phyloP scores from a whole-genome alignment of 306 rosid genomes.

The Quercus alba region DNA sequence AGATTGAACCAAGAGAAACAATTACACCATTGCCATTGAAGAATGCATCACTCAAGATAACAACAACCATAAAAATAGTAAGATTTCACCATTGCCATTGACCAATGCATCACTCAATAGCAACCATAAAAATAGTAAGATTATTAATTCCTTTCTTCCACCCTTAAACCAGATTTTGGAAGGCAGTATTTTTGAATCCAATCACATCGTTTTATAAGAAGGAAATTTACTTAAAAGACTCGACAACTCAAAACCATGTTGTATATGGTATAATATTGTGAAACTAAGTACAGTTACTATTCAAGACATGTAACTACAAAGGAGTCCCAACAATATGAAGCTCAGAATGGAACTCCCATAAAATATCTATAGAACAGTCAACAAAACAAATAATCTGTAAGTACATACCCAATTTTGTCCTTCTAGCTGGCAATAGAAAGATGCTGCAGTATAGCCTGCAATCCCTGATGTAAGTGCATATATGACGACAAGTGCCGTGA shows the following conservation, averaged over 20 bases:
- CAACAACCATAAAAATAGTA: not conserved
- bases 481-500: slow-evolving; percentile 48
- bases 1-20: not conserved
- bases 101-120: not conserved
- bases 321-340: not conserved
- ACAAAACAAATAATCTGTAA: not conserved
- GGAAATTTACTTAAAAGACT: not conserved
- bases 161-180: not conserved
- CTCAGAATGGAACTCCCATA: slow-evolving; percentile 6
- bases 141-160: not conserved
- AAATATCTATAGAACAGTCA: not conserved
- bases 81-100: not conserved
- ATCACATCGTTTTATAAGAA: not conserved
- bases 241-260: not conserved
- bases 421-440: slow-evolving; percentile 51
- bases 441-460: slow-evolving; percentile 47
- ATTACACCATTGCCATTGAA: not conserved
- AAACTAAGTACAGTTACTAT: slow-evolving; percentile 1
- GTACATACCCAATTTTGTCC: slow-evolving; percentile 45
- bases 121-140: not conserved
- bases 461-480: slow-evolving; percentile 45
- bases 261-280: not conserved
- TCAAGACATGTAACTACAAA: slow-evolving; percentile 6
- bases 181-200: not conserved
- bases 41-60: not conserved